phyloP scores from a whole-genome alignment of 1,284 basidiomycete genomes.

The Boletus smithii region DNA sequence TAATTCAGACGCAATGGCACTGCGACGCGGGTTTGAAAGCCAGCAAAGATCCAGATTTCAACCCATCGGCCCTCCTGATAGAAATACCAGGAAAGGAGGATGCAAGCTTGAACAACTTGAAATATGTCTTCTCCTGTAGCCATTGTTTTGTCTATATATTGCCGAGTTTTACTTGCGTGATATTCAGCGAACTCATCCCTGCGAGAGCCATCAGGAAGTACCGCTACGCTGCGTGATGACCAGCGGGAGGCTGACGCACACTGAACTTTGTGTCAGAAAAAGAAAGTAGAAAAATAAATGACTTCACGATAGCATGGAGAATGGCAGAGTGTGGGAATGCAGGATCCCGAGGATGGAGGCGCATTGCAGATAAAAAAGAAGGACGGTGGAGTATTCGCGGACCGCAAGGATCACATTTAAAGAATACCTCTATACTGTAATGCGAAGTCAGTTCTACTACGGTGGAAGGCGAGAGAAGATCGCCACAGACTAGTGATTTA shows the following conservation, averaged over 20 bases:
- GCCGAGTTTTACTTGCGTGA: constrained; percentile 77
- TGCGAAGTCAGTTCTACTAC: constrained; percentile 3
- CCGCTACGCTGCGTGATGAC: constrained; percentile 65
- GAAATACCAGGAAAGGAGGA: constrained; percentile 81
- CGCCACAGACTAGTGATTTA: constrained; percentile 67
- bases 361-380: constrained; percentile 75
- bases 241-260: constrained; percentile 83
- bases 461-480: constrained; percentile 9
- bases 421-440: constrained; percentile 72
- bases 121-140: constrained; percentile 81
- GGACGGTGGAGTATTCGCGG: constrained; percentile 73
- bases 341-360: constrained; percentile 68
- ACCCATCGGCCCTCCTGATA: constrained; percentile 87
- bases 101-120: constrained; percentile 78
- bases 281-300: not conserved
- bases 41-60: constrained; percentile 85
- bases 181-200: constrained; percentile 80
- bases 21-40: constrained; percentile 80
- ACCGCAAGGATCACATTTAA: constrained; percentile 78
- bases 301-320: constrained; percentile 71
- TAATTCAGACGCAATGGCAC: constrained; percentile 78
- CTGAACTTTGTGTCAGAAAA: constrained; percentile 39
- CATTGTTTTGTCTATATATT: constrained; percentile 82
- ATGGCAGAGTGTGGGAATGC: constrained; percentile 80
- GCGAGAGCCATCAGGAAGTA: constrained; percentile 66